Evolutionary conservation across 2,329 filamentous ascomycete genomes (phyloP).

Genomic region (Alternaria tenuissima): DNA sequence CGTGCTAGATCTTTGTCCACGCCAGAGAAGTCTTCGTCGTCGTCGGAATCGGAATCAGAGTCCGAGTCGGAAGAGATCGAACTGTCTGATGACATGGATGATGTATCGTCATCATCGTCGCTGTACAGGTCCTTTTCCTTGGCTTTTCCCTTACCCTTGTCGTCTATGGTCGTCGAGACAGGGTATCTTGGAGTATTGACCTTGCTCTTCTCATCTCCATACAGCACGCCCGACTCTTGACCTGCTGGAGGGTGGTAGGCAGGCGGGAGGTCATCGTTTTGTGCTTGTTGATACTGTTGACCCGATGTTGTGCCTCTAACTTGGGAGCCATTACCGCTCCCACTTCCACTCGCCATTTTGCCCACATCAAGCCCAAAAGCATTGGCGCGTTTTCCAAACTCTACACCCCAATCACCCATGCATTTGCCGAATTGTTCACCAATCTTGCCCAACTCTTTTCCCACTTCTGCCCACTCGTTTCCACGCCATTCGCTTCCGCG

Average conservation of each 20-base stretch:
- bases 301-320: not conserved
- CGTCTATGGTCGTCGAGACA: not conserved
- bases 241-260: conserved; percentile 20
- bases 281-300: not conserved
- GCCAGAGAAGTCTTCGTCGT: conserved; percentile 23
- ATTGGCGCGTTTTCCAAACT: conserved; percentile 39
- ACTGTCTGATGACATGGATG: conserved; percentile 34
- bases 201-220: conserved; percentile 12
- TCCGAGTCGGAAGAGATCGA: conserved; percentile 12
- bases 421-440: conserved; percentile 46
- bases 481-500: conserved; percentile 3
- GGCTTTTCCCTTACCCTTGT: conserved; percentile 10
- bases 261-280: conserved; percentile 25
- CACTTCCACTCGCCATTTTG: conserved; percentile 11
- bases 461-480: conserved; percentile 19
- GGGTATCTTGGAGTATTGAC: not conserved
- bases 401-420: conserved; percentile 40
- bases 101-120: conserved; percentile 27
- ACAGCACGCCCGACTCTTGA: conserved; percentile 32
- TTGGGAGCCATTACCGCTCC: conserved; percentile 9
- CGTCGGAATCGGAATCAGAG: conserved; percentile 26
- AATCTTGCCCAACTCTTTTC: conserved; percentile 23
- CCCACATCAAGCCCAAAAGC: conserved; percentile 31
- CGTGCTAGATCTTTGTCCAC: conserved; percentile 19
- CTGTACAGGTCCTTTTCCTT: conserved; percentile 1